Conservation (phyloP, 768 basidiomycete genomes). For the Boletus rex-veris region DNA sequence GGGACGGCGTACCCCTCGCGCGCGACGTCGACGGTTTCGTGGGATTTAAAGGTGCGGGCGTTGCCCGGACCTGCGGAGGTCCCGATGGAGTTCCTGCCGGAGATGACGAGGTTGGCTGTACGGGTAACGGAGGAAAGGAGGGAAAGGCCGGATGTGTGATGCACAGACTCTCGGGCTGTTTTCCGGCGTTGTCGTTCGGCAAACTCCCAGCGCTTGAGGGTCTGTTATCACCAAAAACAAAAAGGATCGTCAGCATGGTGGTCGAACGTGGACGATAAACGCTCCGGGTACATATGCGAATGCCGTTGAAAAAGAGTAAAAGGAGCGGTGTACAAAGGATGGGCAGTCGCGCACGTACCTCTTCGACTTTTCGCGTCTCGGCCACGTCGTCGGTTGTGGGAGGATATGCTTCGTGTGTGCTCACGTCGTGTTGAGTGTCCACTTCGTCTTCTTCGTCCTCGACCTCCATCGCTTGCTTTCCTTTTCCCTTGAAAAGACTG, state of each 20-base stretch:
- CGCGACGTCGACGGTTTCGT: constrained; percentile 46
- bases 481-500: constrained; percentile 27
- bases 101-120: constrained; percentile 58
- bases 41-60: constrained; percentile 45
- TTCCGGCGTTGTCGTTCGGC: constrained; percentile 75
- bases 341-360: constrained; percentile 44
- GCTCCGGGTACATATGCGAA: background rate
- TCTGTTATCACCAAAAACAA: constrained; percentile 41
- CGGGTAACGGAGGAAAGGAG: constrained; percentile 57
- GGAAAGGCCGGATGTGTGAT: constrained; percentile 33
- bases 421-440: constrained; percentile 17
- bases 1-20: constrained; percentile 39
- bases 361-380: constrained; percentile 67
- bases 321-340: background rate
- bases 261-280: background rate
- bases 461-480: constrained; percentile 25
- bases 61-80: constrained; percentile 26
- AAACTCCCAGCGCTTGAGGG: constrained; percentile 72
- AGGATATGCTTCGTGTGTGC: constrained; percentile 46
- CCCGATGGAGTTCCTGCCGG: constrained; percentile 37
- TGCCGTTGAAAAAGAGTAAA: background rate
- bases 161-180: constrained; percentile 57
- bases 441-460: constrained; percentile 26
- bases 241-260: constrained; percentile 1
- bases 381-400: constrained; percentile 62